Evolutionary conservation across 2,329 filamentous ascomycete genomes (phyloP).

Genomic region (Zasmidium citrigriseum): DNA sequence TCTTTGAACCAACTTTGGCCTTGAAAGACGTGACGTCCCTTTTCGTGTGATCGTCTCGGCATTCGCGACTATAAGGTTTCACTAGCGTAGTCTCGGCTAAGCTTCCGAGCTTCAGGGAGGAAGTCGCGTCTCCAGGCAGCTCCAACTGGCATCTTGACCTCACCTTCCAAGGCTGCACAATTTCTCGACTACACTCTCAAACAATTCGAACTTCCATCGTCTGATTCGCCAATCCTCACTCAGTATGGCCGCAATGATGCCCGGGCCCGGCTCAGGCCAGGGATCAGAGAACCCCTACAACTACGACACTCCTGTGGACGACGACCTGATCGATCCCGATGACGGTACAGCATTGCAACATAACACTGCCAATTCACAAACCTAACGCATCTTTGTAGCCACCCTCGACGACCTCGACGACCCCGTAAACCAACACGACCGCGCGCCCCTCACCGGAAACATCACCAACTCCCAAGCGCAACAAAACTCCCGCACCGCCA

Average conservation of each 20-base stretch:
- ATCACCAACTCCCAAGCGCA: slow-evolving; percentile 59
- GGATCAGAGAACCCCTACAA: slow-evolving; percentile 33
- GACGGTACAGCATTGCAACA: slow-evolving; percentile 42
- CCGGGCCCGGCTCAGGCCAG: slow-evolving; percentile 14
- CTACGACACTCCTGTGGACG: slow-evolving; percentile 46
- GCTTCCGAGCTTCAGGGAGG: not conserved
- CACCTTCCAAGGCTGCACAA: not conserved
- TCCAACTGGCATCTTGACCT: not conserved
- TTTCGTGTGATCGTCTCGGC: no score
- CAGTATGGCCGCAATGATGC: slow-evolving; percentile 24
- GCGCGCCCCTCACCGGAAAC: slow-evolving; percentile 80
- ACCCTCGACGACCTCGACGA: slow-evolving; percentile 81
- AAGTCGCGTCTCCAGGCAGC: not conserved
- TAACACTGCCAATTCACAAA: not conserved
- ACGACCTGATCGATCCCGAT: slow-evolving; percentile 55
- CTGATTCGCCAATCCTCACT: not conserved
- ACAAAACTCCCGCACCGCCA: slow-evolving; percentile 54
- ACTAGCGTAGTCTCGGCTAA: not conserved
- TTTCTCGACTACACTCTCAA: not conserved
- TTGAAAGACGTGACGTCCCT: no score
- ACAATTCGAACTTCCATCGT: not conserved
- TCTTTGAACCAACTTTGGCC: no score
- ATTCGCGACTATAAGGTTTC: no score
- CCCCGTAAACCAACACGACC: slow-evolving; percentile 61
- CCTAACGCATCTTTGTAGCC: slow-evolving; percentile 50